Conservation (phyloP, 2,329 filamentous ascomycete species). For the Lasiodiplodia theobromae region DNA sequence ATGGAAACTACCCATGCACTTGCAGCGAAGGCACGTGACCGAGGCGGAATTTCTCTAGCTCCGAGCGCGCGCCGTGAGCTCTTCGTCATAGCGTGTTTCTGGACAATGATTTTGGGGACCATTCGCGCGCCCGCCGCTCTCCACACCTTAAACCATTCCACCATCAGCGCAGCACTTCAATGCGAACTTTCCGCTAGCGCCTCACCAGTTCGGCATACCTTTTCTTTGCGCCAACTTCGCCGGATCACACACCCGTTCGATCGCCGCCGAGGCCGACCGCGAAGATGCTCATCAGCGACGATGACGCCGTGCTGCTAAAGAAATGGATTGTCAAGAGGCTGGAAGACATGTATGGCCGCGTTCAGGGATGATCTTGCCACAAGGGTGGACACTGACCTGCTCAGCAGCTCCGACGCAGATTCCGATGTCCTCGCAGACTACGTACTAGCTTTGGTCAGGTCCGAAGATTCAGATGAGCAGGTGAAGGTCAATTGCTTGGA, state of each 20-base stretch:
- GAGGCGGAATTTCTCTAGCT: conserved; percentile 12
- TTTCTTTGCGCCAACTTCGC: neutral
- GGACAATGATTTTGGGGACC: conserved; percentile 24
- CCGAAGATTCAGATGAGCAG: conserved; percentile 70
- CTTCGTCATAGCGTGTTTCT: conserved; percentile 30
- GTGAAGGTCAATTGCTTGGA: conserved; percentile 73
- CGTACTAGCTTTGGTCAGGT: conserved; percentile 76
- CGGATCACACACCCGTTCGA: neutral
- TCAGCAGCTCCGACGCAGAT: conserved; percentile 74
- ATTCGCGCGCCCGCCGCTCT: conserved; percentile 12
- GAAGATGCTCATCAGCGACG: conserved; percentile 62
- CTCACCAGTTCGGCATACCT: neutral
- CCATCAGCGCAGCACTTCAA: neutral
- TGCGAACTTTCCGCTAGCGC: neutral
- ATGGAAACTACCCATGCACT: neutral
- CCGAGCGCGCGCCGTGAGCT: conserved; percentile 13
- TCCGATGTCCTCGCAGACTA: conserved; percentile 84
- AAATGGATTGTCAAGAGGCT: conserved; percentile 80
- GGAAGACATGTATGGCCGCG: conserved; percentile 71
- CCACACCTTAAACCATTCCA: neutral
- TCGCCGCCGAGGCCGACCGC: conserved; percentile 2
- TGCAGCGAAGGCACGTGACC: neutral
- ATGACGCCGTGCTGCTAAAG: conserved; percentile 67
- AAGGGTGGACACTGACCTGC: neutral
- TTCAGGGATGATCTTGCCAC: neutral